A percentile compares a stretch with the other conserved stretches of the same genome.
phyloP scores from a whole-genome alignment of 2,329 filamentous ascomycete genomes.

The Verticillium isaacii region DNA sequence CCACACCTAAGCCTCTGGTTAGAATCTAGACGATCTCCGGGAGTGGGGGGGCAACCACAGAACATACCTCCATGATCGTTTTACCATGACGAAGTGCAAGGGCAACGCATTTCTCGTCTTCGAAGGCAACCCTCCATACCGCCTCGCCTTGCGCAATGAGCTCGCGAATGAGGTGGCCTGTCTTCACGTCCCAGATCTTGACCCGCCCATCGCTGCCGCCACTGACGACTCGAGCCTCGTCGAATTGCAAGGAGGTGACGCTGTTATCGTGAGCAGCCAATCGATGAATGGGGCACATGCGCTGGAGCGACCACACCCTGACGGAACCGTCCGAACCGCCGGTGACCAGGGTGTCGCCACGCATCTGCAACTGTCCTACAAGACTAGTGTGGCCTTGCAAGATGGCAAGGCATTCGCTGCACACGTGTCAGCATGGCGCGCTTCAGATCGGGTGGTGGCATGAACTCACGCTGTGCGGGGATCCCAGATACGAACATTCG shows the following conservation, averaged over 20 bases:
- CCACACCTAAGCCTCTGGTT: constrained; percentile 64
- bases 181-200: constrained; percentile 96
- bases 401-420: constrained; percentile 75
- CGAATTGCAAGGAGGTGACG: constrained; percentile 95
- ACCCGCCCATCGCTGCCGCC: constrained; percentile 96
- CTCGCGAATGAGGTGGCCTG: constrained; percentile 84
- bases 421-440: constrained; percentile 23
- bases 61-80: constrained; percentile 93
- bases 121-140: constrained; percentile 96
- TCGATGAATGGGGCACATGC: constrained; percentile 87
- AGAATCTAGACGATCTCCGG: background rate
- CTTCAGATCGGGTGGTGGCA: background rate
- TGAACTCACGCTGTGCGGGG: constrained; percentile 70
- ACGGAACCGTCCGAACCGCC: constrained; percentile 96
- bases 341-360: constrained; percentile 89
- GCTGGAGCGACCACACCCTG: constrained; percentile 89
- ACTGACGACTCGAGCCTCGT: constrained; percentile 90
- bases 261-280: constrained; percentile 97
- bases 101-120: constrained; percentile 96
- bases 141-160: constrained; percentile 88
- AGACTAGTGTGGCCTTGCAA: constrained; percentile 95
- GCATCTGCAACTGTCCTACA: constrained; percentile 94
- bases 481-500: constrained; percentile 96
- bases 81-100: constrained; percentile 80
- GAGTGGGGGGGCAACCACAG: background rate